These are phyloP conservation scores for Colletotrichum nymphaeae DNA, from an alignment of 2,329 filamentous ascomycete genomes.

Conservation along the genomic window DNA sequence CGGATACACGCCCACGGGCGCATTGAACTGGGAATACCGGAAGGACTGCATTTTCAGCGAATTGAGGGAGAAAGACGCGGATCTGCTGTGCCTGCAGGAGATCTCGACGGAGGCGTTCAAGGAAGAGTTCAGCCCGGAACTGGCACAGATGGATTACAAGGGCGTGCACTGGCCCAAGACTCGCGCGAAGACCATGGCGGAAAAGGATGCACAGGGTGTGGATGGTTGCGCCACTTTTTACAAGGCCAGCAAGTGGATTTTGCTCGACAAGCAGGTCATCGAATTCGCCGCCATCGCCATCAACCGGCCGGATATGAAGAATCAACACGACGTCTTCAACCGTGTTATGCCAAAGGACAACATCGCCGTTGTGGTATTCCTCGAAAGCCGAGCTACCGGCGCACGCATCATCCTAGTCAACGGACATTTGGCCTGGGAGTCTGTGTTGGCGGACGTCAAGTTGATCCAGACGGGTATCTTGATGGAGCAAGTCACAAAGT, in stretches of 20 bases:
- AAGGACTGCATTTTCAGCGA: conserved; percentile 86
- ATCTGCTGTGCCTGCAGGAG: conserved; percentile 94
- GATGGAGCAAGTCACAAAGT: conserved; percentile 89
- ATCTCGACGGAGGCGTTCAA: conserved; percentile 93
- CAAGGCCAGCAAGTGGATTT: conserved; percentile 92
- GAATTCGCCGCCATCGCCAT: conserved; percentile 94
- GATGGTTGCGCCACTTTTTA: conserved; percentile 98
- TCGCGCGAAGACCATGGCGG: conserved; percentile 89
- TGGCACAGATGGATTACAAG: conserved; percentile 91
- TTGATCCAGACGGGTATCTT: conserved; percentile 94
- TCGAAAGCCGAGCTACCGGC: conserved; percentile 93
- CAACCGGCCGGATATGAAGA: conserved; percentile 95
- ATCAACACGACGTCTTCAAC: conserved; percentile 97
- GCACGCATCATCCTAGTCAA: conserved; percentile 93
- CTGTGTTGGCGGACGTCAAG: conserved; percentile 91
- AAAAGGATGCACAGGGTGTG: conserved; percentile 88
- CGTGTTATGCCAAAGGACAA: conserved; percentile 98
- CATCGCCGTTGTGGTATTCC: conserved; percentile 90
- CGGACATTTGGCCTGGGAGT: conserved; percentile 95
- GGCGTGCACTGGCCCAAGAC: conserved; percentile 94
- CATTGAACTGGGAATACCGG: conserved; percentile 88
- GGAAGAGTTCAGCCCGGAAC: conserved; percentile 87
- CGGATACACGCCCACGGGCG: conserved; percentile 87
- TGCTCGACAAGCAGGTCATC: conserved; percentile 93
- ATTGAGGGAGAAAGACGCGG: conserved; percentile 81